phyloP scores from a whole-genome alignment of 2,329 filamentous ascomycete species.

The Phialophora expanda region DNA sequence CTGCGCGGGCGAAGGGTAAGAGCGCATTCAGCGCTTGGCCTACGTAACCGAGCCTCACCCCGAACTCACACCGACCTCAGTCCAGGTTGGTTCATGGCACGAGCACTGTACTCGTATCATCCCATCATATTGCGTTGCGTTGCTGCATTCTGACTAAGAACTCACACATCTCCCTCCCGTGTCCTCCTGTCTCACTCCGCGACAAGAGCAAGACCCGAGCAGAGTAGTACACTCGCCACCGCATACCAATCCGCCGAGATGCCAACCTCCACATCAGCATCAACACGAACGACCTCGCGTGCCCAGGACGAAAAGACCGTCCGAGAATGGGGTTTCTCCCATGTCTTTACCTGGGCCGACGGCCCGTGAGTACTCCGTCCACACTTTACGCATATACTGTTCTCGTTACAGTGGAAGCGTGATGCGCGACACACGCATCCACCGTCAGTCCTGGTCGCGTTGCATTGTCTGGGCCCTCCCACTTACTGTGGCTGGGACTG shows the following conservation, averaged over 20 bases:
- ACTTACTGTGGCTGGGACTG: no score
- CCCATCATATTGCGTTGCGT: neutral
- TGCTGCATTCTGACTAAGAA: neutral
- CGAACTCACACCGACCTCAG: neutral
- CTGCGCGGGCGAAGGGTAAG: neutral
- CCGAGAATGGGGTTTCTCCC: constrained; percentile 62
- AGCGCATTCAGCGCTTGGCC: constrained; percentile 12
- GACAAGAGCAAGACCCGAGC: neutral
- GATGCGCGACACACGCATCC: no score
- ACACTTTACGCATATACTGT: neutral
- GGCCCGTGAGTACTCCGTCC: constrained; percentile 54
- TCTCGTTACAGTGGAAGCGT: no score
- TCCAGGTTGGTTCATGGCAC: neutral
- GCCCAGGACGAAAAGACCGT: constrained; percentile 61
- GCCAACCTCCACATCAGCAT: constrained; percentile 8
- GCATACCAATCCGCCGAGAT: neutral
- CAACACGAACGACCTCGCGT: constrained; percentile 33
- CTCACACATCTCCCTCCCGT: neutral
- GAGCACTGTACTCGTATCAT: neutral
- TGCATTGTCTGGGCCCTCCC: no score
- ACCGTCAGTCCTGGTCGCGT: no score
- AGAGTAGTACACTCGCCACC: neutral
- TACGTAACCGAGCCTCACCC: neutral
- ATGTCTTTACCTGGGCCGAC: constrained; percentile 68
- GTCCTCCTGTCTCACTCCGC: neutral